Evolutionary conservation across 2,329 filamentous ascomycete species (phyloP).

Genomic region (Pseudocercospora pini-densiflorae): DNA sequence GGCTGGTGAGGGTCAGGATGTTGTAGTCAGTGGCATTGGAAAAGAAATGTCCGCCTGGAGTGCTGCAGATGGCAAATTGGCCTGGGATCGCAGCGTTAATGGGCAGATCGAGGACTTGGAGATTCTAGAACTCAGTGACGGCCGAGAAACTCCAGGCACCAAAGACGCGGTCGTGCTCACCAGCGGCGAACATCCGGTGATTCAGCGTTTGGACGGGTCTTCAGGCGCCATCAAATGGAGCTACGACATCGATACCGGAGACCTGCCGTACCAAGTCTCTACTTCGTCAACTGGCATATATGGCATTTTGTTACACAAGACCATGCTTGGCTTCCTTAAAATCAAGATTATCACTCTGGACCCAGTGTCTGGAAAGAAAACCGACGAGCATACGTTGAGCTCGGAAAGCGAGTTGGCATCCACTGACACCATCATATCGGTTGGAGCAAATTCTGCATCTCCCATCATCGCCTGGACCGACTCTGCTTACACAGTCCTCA

Average conservation of each 20-base stretch:
- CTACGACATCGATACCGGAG: slow-evolving; percentile 65
- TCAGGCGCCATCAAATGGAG: slow-evolving; percentile 81
- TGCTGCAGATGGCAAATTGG: slow-evolving; percentile 76
- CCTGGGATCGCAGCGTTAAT: slow-evolving; percentile 70
- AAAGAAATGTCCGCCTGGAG: slow-evolving; percentile 79
- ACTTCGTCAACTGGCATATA: slow-evolving; percentile 72
- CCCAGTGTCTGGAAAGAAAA: slow-evolving; percentile 70
- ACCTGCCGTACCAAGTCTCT: slow-evolving; percentile 75
- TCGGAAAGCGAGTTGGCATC: slow-evolving; percentile 74
- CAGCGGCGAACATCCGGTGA: slow-evolving; percentile 59
- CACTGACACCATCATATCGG: slow-evolving; percentile 70
- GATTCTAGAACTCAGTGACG: slow-evolving; percentile 72
- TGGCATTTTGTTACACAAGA: slow-evolving; percentile 74
- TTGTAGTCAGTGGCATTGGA: slow-evolving; percentile 74
- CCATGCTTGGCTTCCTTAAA: slow-evolving; percentile 69
- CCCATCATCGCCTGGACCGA: slow-evolving; percentile 79
- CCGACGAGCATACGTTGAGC: slow-evolving; percentile 72
- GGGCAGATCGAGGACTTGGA: slow-evolving; percentile 71
- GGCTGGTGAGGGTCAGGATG: slow-evolving; percentile 78
- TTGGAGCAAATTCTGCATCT: slow-evolving; percentile 75
- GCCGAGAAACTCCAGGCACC: slow-evolving; percentile 40
- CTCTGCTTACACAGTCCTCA: slow-evolving; percentile 63
- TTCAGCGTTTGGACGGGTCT: slow-evolving; percentile 73
- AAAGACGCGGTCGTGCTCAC: slow-evolving; percentile 76
- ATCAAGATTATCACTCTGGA: slow-evolving; percentile 78